These are phyloP conservation scores for Grosmannia clavigera DNA, from an alignment of 2,329 filamentous ascomycete genomes.

Conservation along the genomic window DNA sequence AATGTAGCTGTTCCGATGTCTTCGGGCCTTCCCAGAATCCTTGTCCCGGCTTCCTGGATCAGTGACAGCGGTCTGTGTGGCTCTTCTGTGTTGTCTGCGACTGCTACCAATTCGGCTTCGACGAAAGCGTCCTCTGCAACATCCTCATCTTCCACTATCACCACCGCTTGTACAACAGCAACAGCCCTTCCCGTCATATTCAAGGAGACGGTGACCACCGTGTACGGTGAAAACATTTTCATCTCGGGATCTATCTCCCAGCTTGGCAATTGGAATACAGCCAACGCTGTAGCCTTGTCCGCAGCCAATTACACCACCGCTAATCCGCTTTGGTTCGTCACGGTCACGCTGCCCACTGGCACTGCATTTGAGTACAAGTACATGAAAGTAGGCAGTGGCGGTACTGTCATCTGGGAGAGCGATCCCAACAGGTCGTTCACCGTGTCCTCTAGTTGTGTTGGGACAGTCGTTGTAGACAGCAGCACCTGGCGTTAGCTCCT, in stretches of 20 bases:
- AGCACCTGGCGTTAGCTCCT: neutral
- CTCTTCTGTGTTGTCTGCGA: neutral
- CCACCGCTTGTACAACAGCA: constrained; percentile 9
- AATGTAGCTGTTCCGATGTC: constrained; percentile 31
- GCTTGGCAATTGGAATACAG: constrained; percentile 51
- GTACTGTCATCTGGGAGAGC: constrained; percentile 49
- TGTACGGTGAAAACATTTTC: constrained; percentile 51
- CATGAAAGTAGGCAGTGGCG: constrained; percentile 42
- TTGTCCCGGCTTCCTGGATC: constrained; percentile 12
- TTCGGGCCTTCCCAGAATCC: constrained; percentile 7
- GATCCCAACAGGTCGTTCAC: constrained; percentile 38
- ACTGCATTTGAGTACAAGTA: constrained; percentile 43
- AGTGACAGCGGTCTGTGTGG: constrained; percentile 22
- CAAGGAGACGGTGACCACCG: constrained; percentile 42
- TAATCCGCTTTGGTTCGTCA: constrained; percentile 50
- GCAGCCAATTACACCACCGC: constrained; percentile 37
- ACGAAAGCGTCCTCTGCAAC: neutral
- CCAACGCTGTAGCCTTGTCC: constrained; percentile 30
- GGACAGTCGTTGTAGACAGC: neutral
- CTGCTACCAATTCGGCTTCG: neutral
- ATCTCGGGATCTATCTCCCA: constrained; percentile 46
- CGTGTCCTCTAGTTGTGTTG: constrained; percentile 6
- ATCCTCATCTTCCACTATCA: constrained; percentile 26
- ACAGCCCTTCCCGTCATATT: constrained; percentile 51
- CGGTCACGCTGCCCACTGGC: constrained; percentile 42